These are phyloP conservation scores for Ophiostoma triangulosporum DNA, from an alignment of 2,329 filamentous ascomycete species.

Conservation along the genomic window DNA sequence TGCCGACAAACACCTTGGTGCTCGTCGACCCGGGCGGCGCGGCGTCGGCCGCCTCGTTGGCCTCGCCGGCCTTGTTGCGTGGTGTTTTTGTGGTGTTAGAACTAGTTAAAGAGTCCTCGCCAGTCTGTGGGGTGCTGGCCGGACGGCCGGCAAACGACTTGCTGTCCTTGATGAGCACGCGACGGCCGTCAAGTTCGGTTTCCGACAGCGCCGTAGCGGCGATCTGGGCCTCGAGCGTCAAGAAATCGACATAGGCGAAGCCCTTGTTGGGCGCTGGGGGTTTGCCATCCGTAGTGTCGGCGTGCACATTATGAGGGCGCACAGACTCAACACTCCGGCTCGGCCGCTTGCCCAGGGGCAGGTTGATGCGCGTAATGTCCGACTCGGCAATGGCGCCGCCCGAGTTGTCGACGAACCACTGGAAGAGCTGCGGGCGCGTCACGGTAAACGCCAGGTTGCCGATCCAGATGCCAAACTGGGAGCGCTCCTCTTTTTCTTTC, in stretches of 20 bases:
- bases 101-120: conserved; percentile 8
- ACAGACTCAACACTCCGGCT: not conserved
- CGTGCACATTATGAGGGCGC: conserved; percentile 15
- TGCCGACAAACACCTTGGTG: conserved; percentile 82
- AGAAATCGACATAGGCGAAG: conserved; percentile 93
- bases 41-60: conserved; percentile 18
- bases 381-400: conserved; percentile 51
- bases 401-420: conserved; percentile 64
- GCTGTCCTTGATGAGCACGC: conserved; percentile 84
- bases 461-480: conserved; percentile 83
- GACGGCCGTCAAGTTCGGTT: conserved; percentile 59
- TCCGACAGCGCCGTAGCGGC: conserved; percentile 82
- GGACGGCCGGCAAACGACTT: conserved; percentile 84
- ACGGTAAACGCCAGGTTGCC: conserved; percentile 83
- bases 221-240: conserved; percentile 52
- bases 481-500: conserved; percentile 41
- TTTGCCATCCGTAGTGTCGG: conserved; percentile 20
- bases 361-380: conserved; percentile 71
- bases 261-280: conserved; percentile 57
- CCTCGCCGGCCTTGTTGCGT: conserved; percentile 16
- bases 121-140: conserved; percentile 15
- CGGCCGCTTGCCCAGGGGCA: conserved; percentile 38
- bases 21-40: conserved; percentile 33
- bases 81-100: conserved; percentile 6
- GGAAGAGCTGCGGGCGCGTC: conserved; percentile 59